Base-by-base conservation (phyloP, 2,329 filamentous ascomycete species). In the Penicillium polonicum region DNA sequence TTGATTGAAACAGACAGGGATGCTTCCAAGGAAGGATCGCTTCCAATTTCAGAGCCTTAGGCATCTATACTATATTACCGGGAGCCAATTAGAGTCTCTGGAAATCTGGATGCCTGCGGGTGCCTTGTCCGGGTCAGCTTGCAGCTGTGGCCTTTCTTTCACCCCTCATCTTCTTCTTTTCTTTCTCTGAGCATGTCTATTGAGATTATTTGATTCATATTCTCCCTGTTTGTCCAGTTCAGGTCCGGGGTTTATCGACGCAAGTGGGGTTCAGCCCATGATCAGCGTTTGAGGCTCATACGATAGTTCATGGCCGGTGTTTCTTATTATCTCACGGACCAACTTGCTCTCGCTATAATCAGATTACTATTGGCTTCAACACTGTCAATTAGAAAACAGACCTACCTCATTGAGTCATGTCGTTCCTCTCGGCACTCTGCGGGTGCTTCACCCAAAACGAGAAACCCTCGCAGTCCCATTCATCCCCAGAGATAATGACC, bases 21-120 rank as follows among this genome's bases (percentile, higher is more conserved):
- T 21, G 4, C 21, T 43, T 42, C 3, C 13, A 3, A 27, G 10
- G 3, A 31, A 31, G 29, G 4, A 31, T 23, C 23, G 23, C 23
- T 12, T 12, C 5, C 12, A 5, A 43, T 15, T 1, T 1, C 2
- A 8, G 4, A 38, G 51, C 53, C 53, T 60, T 27, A 57, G 54
- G 54, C 52, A 52, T 23, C 1, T 0, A n/a, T 9, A 12, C 8
- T 43, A 46, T 43, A 31, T 53, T 45, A 48, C 43, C 51, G 15
- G 25, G 10, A 27, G 27, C 65, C 63, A 69, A 69, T 70, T 60
- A 68, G 52, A 43, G 23, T 6, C 39, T 43, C 31, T 21, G 43
- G 42, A 56, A 70, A 70, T 63, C 33, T 66, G 62, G 68, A 67
- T 71, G 69, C 69, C 69, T 71, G 68, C 68, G 60, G 64, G 53